These are phyloP conservation scores for Urochloa ruziziensis DNA, from an alignment of 176 grass and related monocot genomes.

Conservation along the genomic window DNA sequence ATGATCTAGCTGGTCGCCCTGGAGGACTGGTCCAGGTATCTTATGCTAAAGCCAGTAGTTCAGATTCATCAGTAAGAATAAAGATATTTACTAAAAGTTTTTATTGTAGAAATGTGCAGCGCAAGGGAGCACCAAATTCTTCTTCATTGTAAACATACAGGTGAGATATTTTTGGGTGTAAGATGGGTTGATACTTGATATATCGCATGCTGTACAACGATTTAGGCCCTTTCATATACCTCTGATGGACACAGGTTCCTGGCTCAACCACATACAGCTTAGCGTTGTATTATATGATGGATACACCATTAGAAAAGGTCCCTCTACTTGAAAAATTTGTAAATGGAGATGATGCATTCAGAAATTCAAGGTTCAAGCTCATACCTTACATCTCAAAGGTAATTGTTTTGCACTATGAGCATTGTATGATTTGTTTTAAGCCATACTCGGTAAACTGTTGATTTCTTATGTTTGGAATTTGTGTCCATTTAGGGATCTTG, in stretches of 20 bases:
- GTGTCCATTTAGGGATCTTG: conserved; percentile 75
- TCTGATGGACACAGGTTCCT: conserved; percentile 67
- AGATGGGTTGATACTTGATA: neutral
- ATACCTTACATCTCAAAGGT: conserved; percentile 98
- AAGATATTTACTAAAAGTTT: conserved; percentile 12
- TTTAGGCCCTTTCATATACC: conserved; percentile 18
- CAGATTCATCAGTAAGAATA: neutral
- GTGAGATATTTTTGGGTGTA: conserved; percentile 35
- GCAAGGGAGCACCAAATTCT: conserved; percentile 80
- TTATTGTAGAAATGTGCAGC: conserved; percentile 86
- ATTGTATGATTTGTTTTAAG: neutral
- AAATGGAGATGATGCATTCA: conserved; percentile 88
- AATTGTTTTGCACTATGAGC: conserved; percentile 18
- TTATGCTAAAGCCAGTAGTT: conserved; percentile 23
- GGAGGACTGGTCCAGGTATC: conserved; percentile 94
- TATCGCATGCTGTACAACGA: neutral
- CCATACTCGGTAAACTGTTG: neutral
- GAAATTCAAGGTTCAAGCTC: conserved; percentile 99
- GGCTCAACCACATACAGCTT: conserved; percentile 89
- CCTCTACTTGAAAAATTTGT: conserved; percentile 90
- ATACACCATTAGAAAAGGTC: conserved; percentile 81
- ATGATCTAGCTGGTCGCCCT: conserved; percentile 73
- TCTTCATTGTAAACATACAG: conserved; percentile 98
- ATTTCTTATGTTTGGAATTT: conserved; percentile 4
- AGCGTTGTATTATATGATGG: conserved; percentile 98